Evolutionary conservation across 441 rosid genomes (phyloP), one percentile per base, ranked within the genome.

Genomic region (Erodium trifolium): DNA sequence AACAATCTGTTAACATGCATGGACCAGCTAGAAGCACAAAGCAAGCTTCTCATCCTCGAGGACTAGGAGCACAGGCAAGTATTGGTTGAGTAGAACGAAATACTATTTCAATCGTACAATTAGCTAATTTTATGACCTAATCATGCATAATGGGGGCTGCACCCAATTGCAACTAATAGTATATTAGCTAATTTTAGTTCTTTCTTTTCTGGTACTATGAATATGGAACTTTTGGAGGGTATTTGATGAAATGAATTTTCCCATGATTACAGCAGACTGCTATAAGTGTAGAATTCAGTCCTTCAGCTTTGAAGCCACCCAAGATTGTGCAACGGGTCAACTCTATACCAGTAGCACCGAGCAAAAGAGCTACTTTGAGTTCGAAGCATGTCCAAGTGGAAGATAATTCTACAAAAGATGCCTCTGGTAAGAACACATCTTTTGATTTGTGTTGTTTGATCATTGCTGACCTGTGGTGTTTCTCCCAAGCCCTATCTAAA

Each of bases 261-360:
- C 71, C 34, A 41, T 18, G 51, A 63, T 8, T 67, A 72, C 67
- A 83, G 84, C 43, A 65, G 49, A 59, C 71, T 45, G 71, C 70
- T 60, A 59, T 60, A 37, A 51, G 29, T 16, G 72, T 75, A 60
- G 73, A 75, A 68, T 59, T 67, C 13, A 72, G 34, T 29, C 23
- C 73, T 63, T 67, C 67, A 16, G 76, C 82, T 60, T 34, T 29
- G 34, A 81, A 73, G 74, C 75, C 72, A 12, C 78, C 75, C 12
- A 79, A 75, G 77, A 47, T 72, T 66, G 18, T 11, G 13, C 16
- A 65, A 39, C 39, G 43, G 60, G 67, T 70, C 47, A 77, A 37
- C 55, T 53, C 66, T 19, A 67, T 55, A 17, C 55, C 74, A 14
- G 43, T 39, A 37, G 70, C 67, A 75, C 74, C 75, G 23, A 41